A percentile compares a stretch with the other conserved stretches of the same genome.
Conservation (phyloP, 2,329 filamentous ascomycete genomes). For the Hypoxylon sp. region DNA sequence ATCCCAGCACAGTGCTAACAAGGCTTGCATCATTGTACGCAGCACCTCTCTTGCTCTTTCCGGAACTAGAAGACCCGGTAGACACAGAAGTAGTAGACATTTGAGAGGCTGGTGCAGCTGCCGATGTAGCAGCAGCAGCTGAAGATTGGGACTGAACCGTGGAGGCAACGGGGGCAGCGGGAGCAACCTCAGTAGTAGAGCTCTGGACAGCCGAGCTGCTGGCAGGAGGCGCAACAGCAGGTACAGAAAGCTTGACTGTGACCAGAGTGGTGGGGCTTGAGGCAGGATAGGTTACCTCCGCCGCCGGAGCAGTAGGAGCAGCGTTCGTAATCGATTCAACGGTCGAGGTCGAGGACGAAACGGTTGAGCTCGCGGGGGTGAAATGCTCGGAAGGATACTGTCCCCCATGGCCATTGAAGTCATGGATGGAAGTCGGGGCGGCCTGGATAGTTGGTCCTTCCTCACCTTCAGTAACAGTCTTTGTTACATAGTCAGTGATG, state of each 20-base stretch:
- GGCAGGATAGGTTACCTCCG: slow-evolving; percentile 20
- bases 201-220: slow-evolving; percentile 4
- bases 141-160: slow-evolving; percentile 7
- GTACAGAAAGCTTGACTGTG: slow-evolving; percentile 44
- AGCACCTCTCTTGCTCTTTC: slow-evolving; percentile 53
- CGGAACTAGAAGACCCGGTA: slow-evolving; percentile 23
- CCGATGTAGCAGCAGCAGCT: neutral
- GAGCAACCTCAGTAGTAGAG: slow-evolving; percentile 6
- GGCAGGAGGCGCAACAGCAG: slow-evolving; percentile 22
- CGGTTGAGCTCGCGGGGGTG: slow-evolving; percentile 20
- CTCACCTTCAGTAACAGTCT: slow-evolving; percentile 49
- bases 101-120: neutral
- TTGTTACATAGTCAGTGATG: slow-evolving; percentile 51
- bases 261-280: slow-evolving; percentile 48
- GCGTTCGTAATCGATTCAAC: slow-evolving; percentile 30
- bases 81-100: slow-evolving; percentile 17
- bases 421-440: slow-evolving; percentile 5
- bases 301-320: slow-evolving; percentile 7
- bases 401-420: slow-evolving; percentile 1
- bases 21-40: slow-evolving; percentile 54
- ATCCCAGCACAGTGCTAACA: slow-evolving; percentile 46
- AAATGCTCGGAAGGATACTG: slow-evolving; percentile 18
- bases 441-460: slow-evolving; percentile 38
- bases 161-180: slow-evolving; percentile 10
- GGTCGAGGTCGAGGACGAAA: slow-evolving; percentile 25